Percentiles rank a stretch among this genome's conserved stretches.
phyloP scores from a whole-genome alignment of 2,329 filamentous ascomycete genomes.

The Fusarium chlamydosporum region DNA sequence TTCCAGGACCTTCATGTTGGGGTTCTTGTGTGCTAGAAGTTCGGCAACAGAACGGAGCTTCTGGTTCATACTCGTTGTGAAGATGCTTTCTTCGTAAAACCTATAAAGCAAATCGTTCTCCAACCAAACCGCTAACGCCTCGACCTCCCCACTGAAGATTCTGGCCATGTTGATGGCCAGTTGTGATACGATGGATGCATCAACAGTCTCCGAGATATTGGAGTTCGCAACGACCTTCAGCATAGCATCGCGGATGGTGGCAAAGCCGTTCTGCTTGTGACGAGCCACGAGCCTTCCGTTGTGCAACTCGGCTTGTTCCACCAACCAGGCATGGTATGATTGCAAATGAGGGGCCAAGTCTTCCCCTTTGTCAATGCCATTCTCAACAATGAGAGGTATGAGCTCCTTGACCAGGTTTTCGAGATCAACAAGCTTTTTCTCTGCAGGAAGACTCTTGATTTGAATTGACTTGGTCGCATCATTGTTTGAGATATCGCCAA shows the following conservation, averaged over 20 bases:
- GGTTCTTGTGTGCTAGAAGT: conserved; percentile 43
- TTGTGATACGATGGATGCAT: conserved; percentile 45
- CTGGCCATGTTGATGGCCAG: conserved; percentile 43
- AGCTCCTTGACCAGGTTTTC: conserved; percentile 45
- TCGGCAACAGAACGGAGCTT: conserved; percentile 44
- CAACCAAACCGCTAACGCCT: conserved; percentile 45
- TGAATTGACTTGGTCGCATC: conserved; percentile 43
- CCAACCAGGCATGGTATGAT: conserved; percentile 37
- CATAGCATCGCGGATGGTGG: conserved; percentile 21
- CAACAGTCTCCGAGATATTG: conserved; percentile 40
- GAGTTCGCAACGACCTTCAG: conserved; percentile 39
- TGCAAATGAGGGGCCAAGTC: conserved; percentile 35
- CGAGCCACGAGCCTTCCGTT: conserved; percentile 24
- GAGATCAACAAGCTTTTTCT: conserved; percentile 45
- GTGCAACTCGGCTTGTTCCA: conserved; percentile 38
- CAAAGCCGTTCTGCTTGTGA: conserved; percentile 29
- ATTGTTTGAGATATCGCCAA: conserved; percentile 44
- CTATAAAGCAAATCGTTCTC: conserved; percentile 43
- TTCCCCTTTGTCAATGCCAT: conserved; percentile 35
- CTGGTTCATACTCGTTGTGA: conserved; percentile 48
- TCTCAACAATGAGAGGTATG: conserved; percentile 40
- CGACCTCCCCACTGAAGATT: conserved; percentile 43
- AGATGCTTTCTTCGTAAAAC: conserved; percentile 47
- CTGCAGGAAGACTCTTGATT: conserved; percentile 45
- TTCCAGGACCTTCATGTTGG: conserved; percentile 44